These are phyloP conservation scores for Pneumocystis canis DNA, from an alignment of 1,139 yeast species.

Conservation along the genomic window DNA sequence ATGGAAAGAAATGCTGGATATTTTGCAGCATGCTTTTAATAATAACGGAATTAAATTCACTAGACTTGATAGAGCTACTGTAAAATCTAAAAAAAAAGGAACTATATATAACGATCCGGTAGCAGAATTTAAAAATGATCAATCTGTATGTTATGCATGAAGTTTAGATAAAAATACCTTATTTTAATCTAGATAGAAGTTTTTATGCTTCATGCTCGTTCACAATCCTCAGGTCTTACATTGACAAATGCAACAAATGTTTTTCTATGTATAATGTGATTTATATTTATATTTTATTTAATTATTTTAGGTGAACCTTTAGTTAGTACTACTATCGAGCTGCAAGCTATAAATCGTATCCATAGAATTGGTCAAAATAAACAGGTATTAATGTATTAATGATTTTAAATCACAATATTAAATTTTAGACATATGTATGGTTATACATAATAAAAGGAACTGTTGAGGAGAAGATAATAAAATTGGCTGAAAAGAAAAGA, in stretches of 20 bases:
- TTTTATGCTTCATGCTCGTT: constrained; percentile 66
- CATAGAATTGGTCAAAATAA: constrained; percentile 81
- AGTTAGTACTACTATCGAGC: constrained; percentile 71
- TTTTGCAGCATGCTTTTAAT: constrained; percentile 53
- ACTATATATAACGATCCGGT: neutral
- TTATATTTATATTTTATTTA: constrained; percentile 29
- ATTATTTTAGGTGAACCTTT: constrained; percentile 55
- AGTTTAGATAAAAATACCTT: neutral
- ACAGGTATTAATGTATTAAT: constrained; percentile 15
- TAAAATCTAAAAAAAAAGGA: constrained; percentile 21
- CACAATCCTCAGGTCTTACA: constrained; percentile 79
- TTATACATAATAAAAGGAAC: constrained; percentile 70
- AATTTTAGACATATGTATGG: constrained; percentile 62
- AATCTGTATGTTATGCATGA: constrained; percentile 25
- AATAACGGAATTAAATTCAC: constrained; percentile 40
- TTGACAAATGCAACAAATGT: constrained; percentile 84
- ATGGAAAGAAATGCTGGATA: constrained; percentile 60
- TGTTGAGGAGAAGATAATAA: constrained; percentile 76
- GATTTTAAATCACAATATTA: neutral
- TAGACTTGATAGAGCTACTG: constrained; percentile 31
- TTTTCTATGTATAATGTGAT: constrained; percentile 13
- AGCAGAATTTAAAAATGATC: constrained; percentile 44
- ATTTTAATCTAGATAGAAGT: constrained; percentile 36
- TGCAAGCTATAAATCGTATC: constrained; percentile 82
- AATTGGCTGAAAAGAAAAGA: constrained; percentile 19